These are phyloP conservation scores for Penicilliopsis zonata DNA, from an alignment of 495 filamentous ascomycete genomes.

Conservation along the genomic window DNA sequence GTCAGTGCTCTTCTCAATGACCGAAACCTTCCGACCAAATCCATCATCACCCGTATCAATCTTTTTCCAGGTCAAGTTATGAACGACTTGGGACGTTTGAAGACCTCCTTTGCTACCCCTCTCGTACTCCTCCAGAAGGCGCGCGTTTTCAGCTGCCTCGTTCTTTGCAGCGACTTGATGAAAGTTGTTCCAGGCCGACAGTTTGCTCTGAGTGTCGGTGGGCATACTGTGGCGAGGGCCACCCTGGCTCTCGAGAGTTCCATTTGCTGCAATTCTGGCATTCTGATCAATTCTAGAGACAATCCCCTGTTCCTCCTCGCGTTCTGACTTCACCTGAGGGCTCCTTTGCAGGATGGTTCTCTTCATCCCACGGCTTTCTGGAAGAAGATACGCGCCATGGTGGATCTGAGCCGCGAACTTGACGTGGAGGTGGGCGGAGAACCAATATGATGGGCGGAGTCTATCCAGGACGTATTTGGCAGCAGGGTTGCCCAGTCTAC, in stretches of 20 bases:
- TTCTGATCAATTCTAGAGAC: not conserved
- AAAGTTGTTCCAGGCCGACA: constrained; percentile 27
- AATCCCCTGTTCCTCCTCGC: not conserved
- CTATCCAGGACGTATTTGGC: constrained; percentile 69
- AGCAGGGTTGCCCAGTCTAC: constrained; percentile 64
- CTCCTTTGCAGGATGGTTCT: not conserved
- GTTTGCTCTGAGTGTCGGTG: constrained; percentile 1
- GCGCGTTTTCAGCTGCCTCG: constrained; percentile 16
- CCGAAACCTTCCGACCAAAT: constrained; percentile 7
- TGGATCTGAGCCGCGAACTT: constrained; percentile 65
- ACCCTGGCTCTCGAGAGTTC: not conserved
- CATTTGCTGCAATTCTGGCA: not conserved
- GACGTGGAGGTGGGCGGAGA: constrained; percentile 85
- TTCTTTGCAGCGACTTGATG: constrained; percentile 13
- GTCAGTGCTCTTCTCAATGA: constrained; percentile 5
- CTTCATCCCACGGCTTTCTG: constrained; percentile 2
- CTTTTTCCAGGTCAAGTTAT: constrained; percentile 18
- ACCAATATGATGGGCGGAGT: constrained; percentile 77
- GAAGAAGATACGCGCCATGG: constrained; percentile 32
- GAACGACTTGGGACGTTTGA: constrained; percentile 1
- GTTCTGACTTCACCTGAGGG: not conserved
- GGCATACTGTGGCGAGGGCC: not conserved
- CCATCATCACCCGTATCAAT: constrained; percentile 11
- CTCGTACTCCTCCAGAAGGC: constrained; percentile 8
- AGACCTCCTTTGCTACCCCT: not conserved